Conservation (phyloP, 169 alveolate genomes). For the Plasmodium relictum region DNA sequence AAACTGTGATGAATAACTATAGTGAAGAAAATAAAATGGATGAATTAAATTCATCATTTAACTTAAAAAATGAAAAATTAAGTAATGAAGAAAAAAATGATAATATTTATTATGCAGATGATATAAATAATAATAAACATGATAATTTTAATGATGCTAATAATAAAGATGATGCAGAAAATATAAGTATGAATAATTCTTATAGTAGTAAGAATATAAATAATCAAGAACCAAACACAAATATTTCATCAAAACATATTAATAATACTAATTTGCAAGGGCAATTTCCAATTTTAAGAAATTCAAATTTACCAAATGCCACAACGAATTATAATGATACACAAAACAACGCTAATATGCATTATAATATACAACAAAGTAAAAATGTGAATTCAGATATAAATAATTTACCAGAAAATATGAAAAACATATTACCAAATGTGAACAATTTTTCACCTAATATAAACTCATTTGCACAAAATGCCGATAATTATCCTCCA, state of each 20-base stretch:
- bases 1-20: neutral
- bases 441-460: neutral
- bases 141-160: neutral
- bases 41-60: constrained; percentile 1
- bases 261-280: constrained; percentile 10
- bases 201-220: neutral
- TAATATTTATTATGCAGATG: neutral
- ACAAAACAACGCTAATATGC: neutral
- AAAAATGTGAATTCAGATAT: neutral
- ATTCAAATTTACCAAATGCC: neutral
- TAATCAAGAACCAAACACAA: constrained; percentile 12
- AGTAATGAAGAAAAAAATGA: neutral
- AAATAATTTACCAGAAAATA: constrained; percentile 15
- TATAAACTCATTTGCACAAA: neutral
- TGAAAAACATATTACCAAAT: neutral
- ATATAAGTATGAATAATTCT: neutral
- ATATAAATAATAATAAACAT: neutral
- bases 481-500: neutral
- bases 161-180: neutral
- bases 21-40: constrained; percentile 5
- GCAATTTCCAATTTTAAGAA: neutral
- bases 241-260: neutral
- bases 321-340: neutral
- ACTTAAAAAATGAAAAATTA: neutral
- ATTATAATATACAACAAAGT: constrained; percentile 18